Evolutionary conservation across 768 basidiomycete genomes (phyloP).

Genomic region (Fomitopsis serialis): DNA sequence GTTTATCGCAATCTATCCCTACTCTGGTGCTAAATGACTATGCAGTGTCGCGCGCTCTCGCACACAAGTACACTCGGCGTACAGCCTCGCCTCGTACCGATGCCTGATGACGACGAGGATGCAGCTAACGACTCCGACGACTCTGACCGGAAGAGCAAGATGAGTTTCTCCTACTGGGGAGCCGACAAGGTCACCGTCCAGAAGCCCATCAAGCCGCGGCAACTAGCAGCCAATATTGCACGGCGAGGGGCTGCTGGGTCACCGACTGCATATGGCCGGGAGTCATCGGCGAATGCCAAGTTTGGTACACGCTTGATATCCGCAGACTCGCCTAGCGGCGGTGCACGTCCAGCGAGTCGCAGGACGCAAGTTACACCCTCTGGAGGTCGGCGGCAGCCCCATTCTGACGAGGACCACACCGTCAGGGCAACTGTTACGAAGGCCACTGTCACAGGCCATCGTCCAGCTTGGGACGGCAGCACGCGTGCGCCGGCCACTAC

Average conservation of each 20-base stretch:
- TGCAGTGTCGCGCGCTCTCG: conserved; percentile 68
- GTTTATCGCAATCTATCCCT: conserved; percentile 21
- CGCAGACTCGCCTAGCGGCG: conserved; percentile 40
- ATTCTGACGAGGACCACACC: conserved; percentile 62
- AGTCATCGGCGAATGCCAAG: conserved; percentile 88
- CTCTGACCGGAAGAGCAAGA: conserved; percentile 86
- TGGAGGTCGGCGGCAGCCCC: conserved; percentile 36
- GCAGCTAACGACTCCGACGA: conserved; percentile 70
- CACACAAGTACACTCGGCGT: conserved; percentile 50
- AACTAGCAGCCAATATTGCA: conserved; percentile 21
- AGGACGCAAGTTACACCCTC: conserved; percentile 43
- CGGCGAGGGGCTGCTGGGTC: conserved; percentile 35
- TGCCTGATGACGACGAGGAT: conserved; percentile 59
- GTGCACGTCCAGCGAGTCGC: conserved; percentile 57
- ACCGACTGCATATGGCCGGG: conserved; percentile 63
- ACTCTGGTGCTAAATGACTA: conserved; percentile 9
- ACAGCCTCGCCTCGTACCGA: conserved; percentile 62
- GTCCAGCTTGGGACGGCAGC: conserved; percentile 64
- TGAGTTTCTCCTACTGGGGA: conserved; percentile 94
- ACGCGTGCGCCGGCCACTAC: conserved; percentile 34
- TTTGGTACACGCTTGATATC: conserved; percentile 82
- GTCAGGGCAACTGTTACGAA: conserved; percentile 67
- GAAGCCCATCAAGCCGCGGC: conserved; percentile 57
- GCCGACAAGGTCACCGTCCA: conserved; percentile 88
- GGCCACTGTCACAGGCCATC: conserved; percentile 2